A percentile compares a stretch with the other conserved stretches of the same genome.
Conservation (phyloP, 208 protist species). For the Tritrichomonas foetus region DNA sequence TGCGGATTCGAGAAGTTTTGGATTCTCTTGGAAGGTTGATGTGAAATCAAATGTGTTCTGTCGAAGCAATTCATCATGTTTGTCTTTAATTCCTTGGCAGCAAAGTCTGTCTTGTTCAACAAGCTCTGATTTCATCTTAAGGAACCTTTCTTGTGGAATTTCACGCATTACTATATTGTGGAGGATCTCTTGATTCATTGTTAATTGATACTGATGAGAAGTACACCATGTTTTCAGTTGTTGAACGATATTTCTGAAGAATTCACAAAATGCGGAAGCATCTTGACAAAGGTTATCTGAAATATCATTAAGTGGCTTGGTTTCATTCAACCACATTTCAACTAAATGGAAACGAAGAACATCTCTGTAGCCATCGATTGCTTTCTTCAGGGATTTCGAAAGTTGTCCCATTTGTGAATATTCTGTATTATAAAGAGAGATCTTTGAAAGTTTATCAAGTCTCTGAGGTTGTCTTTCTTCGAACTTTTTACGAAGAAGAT, state of each 20-base stretch:
- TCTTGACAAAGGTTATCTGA: neutral
- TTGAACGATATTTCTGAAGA: neutral
- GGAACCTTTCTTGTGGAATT: neutral
- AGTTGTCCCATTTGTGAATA: constrained; percentile 5
- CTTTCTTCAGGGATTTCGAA: neutral
- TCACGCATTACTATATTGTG: neutral
- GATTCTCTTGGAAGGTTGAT: constrained; percentile 31
- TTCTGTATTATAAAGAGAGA: constrained; percentile 27
- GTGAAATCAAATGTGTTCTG: constrained; percentile 40
- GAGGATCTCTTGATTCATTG: neutral
- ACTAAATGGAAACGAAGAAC: neutral
- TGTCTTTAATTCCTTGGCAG: neutral
- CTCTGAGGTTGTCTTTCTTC: neutral
- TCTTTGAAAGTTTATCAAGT: neutral
- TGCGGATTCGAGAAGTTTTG: neutral
- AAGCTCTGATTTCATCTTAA: neutral
- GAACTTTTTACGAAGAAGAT: neutral
- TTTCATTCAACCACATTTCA: neutral
- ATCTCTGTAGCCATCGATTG: neutral
- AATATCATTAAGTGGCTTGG: neutral
- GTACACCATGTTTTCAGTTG: neutral
- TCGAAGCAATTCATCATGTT: neutral
- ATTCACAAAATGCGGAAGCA: neutral
- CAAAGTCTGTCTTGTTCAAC: neutral
- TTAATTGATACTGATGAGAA: neutral